A percentile compares a stretch with the other conserved stretches of the same genome.
These are phyloP conservation scores for Asterella californica DNA, from an alignment of 225 moss, liverwort and hornwort species.

Conservation along the genomic window DNA sequence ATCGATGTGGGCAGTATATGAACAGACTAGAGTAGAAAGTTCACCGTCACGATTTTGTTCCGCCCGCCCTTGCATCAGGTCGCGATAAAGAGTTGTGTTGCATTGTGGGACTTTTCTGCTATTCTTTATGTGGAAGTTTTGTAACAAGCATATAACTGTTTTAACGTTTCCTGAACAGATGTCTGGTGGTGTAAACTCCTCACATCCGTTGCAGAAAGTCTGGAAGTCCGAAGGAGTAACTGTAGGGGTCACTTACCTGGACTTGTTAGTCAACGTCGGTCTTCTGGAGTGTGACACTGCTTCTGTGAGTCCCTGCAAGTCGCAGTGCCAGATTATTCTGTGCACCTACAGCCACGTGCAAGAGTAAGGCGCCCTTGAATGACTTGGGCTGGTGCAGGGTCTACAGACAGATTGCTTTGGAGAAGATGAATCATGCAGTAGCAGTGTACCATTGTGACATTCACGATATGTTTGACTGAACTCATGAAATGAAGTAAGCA, in stretches of 20 bases:
- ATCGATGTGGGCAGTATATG: neutral
- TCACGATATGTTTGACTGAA: neutral
- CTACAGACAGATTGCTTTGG: neutral
- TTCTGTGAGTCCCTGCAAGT: neutral
- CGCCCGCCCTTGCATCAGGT: neutral
- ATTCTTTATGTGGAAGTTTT: neutral
- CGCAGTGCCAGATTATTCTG: neutral
- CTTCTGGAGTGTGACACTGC: neutral
- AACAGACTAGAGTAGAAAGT: neutral
- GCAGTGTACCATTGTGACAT: neutral
- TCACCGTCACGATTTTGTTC: neutral
- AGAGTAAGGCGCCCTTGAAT: neutral
- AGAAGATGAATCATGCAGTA: neutral
- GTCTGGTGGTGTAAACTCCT: neutral
- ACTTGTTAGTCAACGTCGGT: neutral
- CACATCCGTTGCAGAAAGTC: neutral
- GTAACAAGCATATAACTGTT: neutral
- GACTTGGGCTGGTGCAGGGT: neutral
- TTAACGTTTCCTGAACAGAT: neutral
- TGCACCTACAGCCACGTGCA: neutral
- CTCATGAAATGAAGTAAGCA: neutral
- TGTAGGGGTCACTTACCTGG: neutral
- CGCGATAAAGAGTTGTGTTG: too few species aligned
- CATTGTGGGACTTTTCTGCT: neutral
- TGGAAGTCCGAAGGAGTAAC: neutral